phyloP scores from a whole-genome alignment of 176 grass and related monocot species.

The Ampelocalamus luodianensis region DNA sequence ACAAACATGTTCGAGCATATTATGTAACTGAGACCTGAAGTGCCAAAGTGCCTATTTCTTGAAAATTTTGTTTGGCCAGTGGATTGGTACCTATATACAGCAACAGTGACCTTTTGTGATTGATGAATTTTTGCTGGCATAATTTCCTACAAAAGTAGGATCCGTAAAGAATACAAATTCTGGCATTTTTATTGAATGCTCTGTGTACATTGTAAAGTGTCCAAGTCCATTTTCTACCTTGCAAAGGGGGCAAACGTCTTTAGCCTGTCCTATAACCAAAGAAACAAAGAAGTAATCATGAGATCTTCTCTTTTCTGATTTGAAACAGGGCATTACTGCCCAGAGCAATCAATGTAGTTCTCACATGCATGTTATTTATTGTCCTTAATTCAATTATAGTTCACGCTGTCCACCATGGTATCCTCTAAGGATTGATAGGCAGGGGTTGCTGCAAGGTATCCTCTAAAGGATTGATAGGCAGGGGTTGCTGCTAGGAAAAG shows the following conservation, averaged over 20 bases:
- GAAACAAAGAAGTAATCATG: not conserved
- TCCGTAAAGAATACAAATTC: not conserved
- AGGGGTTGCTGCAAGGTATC: no score
- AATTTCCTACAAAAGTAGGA: slow-evolving; percentile 4
- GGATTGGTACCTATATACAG: not conserved
- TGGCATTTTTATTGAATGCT: not conserved
- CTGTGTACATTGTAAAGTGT: not conserved
- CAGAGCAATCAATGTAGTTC: not conserved
- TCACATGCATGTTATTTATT: slow-evolving; percentile 6
- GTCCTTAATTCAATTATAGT: slow-evolving; percentile 11
- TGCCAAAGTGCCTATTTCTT: not conserved
- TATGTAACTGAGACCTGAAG: slow-evolving; percentile 19
- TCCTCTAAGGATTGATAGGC: no score
- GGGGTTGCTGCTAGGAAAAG: slow-evolving; percentile 1
- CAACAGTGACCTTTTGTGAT: not conserved
- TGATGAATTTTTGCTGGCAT: not conserved
- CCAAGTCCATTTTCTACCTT: slow-evolving; percentile 7
- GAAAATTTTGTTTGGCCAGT: not conserved
- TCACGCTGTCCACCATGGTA: not conserved
- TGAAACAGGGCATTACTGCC: not conserved
- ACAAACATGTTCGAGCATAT: slow-evolving; percentile 1
- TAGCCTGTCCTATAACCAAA: not conserved
- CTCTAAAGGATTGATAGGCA: slow-evolving; percentile 12
- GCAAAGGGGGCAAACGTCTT: not conserved
- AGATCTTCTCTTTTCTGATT: not conserved